Conservation (phyloP, 768 basidiomycete genomes). For the Naganishia friedmannii region DNA sequence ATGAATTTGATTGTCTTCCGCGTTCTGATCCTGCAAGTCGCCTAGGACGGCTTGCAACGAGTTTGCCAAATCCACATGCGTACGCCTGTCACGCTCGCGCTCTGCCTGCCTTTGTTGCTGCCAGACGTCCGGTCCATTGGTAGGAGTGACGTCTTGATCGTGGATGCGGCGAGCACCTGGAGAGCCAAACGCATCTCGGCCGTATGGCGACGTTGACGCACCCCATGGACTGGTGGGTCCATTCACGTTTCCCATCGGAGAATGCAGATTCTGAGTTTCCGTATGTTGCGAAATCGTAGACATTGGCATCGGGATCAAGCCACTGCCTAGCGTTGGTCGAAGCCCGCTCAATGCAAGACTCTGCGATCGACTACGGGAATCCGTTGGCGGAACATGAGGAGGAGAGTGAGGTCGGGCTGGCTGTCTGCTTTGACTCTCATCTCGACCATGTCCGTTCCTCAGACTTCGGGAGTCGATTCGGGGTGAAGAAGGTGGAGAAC, state of each 20-base stretch:
- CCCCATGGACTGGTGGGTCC: slow-evolving; percentile 16
- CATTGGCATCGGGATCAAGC: slow-evolving; percentile 41
- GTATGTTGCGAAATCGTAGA: background rate
- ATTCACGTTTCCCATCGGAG: background rate
- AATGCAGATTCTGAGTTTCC: background rate
- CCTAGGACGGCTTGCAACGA: slow-evolving; percentile 24
- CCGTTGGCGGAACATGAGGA: slow-evolving; percentile 40
- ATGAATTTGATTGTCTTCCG: background rate
- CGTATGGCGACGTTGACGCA: background rate
- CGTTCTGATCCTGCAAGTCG: background rate
- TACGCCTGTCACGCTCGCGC: slow-evolving; percentile 14
- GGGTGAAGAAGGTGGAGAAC: slow-evolving; percentile 35
- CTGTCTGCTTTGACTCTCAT: background rate
- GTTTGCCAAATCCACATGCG: slow-evolving; percentile 23
- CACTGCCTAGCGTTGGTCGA: slow-evolving; percentile 36
- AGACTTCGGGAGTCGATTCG: slow-evolving; percentile 13
- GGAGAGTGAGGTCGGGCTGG: slow-evolving; percentile 35
- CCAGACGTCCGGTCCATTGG: background rate
- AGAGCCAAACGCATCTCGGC: slow-evolving; percentile 5
- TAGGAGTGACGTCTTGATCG: background rate
- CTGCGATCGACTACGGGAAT: slow-evolving; percentile 45
- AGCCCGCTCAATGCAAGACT: slow-evolving; percentile 42
- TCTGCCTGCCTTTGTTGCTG: slow-evolving; percentile 9
- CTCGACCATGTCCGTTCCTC: slow-evolving; percentile 1
- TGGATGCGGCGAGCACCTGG: background rate